Percentiles rank a stretch among this genome's conserved stretches.
Conservation (phyloP, 2,329 filamentous ascomycete species). For the Xylariaceae sp. region DNA sequence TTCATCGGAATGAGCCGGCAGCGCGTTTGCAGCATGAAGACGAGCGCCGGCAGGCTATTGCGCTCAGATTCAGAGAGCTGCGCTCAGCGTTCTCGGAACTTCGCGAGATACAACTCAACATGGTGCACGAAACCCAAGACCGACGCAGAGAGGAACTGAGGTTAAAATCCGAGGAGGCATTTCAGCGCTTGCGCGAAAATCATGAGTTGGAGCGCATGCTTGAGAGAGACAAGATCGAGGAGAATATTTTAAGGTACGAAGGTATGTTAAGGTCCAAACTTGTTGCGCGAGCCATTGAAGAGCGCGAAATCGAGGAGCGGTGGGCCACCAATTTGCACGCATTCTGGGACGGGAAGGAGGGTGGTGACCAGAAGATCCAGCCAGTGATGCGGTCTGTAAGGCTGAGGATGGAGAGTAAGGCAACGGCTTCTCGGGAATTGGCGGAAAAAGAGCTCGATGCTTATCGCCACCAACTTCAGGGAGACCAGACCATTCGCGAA, state of each 20-base stretch:
- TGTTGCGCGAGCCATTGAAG: slow-evolving; percentile 35
- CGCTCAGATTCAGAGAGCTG: slow-evolving; percentile 36
- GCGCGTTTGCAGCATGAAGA: slow-evolving; percentile 38
- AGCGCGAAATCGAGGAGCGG: slow-evolving; percentile 39
- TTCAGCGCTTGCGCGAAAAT: slow-evolving; percentile 31
- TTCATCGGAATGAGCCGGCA: slow-evolving; percentile 34
- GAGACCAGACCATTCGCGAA: slow-evolving; percentile 36
- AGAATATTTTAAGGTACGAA: slow-evolving; percentile 33
- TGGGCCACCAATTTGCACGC: slow-evolving; percentile 37
- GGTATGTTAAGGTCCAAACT: slow-evolving; percentile 37
- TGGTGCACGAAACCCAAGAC: slow-evolving; percentile 31
- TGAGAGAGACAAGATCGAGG: slow-evolving; percentile 24
- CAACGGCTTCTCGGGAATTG: slow-evolving; percentile 38
- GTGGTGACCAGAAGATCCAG: slow-evolving; percentile 29
- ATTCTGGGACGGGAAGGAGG: slow-evolving; percentile 36
- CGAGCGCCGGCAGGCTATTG: slow-evolving; percentile 36
- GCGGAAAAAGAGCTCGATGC: slow-evolving; percentile 36
- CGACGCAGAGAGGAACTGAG: slow-evolving; percentile 20
- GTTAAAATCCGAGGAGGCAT: slow-evolving; percentile 21
- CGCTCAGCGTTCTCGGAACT: slow-evolving; percentile 35
- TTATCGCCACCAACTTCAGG: slow-evolving; percentile 34
- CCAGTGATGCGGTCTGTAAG: slow-evolving; percentile 34
- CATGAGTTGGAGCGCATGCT: slow-evolving; percentile 33
- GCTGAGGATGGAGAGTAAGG: slow-evolving; percentile 38
- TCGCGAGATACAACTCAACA: slow-evolving; percentile 38